Evolutionary conservation across 768 basidiomycete genomes (phyloP).

Genomic region (Peribolospora kevripleyi): DNA sequence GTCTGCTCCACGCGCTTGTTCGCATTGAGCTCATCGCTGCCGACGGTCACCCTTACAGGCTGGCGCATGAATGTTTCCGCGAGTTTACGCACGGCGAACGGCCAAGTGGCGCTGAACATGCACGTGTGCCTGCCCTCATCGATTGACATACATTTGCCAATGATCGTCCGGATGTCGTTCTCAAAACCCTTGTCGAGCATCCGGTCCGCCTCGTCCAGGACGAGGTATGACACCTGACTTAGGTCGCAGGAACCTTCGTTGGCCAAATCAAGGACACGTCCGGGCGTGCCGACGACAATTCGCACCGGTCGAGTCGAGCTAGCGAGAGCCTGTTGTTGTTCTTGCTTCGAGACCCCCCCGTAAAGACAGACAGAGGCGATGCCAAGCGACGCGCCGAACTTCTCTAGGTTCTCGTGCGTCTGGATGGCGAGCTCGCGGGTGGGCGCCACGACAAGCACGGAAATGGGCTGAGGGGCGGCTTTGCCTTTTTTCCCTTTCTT

Average conservation of each 20-base stretch:
- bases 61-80: constrained; percentile 65
- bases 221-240: constrained; percentile 64
- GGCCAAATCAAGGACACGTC: constrained; percentile 73
- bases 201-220: constrained; percentile 89
- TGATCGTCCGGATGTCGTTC: constrained; percentile 82
- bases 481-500: constrained; percentile 14
- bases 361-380: constrained; percentile 69
- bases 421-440: constrained; percentile 92
- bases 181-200: constrained; percentile 98
- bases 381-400: constrained; percentile 45
- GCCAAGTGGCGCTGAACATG: constrained; percentile 83
- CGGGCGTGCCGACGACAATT: constrained; percentile 87
- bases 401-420: constrained; percentile 59
- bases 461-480: constrained; percentile 10
- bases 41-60: constrained; percentile 77
- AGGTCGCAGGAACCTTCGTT: constrained; percentile 66
- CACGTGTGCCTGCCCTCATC: constrained; percentile 6
- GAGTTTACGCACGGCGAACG: constrained; percentile 67
- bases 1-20: constrained; percentile 76
- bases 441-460: constrained; percentile 62
- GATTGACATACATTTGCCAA: constrained; percentile 37
- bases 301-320: constrained; percentile 30
- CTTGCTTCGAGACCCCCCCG: constrained; percentile 79
- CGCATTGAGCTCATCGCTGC: constrained; percentile 79
- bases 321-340: constrained; percentile 46